These are phyloP conservation scores for Kuraishia hungarica DNA, from an alignment of 805 yeast species.

Conservation along the genomic window DNA sequence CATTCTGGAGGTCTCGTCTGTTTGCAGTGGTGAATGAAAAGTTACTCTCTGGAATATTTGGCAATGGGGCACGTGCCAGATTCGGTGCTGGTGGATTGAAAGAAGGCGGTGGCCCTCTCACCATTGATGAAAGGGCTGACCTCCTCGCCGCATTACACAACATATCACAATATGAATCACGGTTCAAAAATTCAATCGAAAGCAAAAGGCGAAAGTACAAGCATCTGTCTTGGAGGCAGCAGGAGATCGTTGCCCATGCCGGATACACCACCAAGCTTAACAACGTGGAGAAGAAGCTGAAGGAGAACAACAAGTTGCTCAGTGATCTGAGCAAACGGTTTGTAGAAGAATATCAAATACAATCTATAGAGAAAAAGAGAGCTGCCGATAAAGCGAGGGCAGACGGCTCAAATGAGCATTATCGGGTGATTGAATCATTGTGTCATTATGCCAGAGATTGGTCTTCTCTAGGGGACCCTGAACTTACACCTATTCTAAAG, in stretches of 20 bases:
- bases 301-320: conserved; percentile 38
- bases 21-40: not conserved
- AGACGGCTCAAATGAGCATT: conserved; percentile 18
- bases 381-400: conserved; percentile 13
- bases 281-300: conserved; percentile 36
- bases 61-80: not conserved
- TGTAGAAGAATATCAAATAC: conserved; percentile 25
- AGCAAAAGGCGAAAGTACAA: conserved; percentile 33
- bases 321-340: conserved; percentile 33
- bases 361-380: conserved; percentile 33
- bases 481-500: conserved; percentile 42
- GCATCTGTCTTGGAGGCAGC: conserved; percentile 47
- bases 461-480: conserved; percentile 40
- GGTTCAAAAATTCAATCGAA: conserved; percentile 27
- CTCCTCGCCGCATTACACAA: conserved; percentile 2
- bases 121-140: not conserved
- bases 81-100: not conserved
- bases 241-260: conserved; percentile 34
- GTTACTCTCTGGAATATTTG: not conserved
- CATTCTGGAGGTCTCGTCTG: conserved; percentile 17
- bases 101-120: not conserved
- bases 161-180: conserved; percentile 1
- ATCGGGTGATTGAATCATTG: conserved; percentile 55
- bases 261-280: conserved; percentile 49
- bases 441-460: conserved; percentile 80